Conservation (phyloP, 2,329 filamentous ascomycete genomes). For the Pezizomycotina sp. region DNA sequence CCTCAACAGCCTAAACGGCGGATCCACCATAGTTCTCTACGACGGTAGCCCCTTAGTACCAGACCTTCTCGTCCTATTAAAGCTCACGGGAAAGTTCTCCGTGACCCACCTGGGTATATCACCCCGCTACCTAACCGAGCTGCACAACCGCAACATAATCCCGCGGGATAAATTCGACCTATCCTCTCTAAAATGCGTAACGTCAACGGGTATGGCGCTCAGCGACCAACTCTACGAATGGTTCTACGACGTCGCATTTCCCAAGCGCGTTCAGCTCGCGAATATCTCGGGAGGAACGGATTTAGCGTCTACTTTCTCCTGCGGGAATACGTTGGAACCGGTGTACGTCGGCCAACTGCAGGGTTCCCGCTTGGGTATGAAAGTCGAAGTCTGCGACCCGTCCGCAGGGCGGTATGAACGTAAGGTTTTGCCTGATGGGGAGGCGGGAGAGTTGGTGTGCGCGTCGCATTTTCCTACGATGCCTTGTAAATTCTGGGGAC, state of each 20-base stretch:
- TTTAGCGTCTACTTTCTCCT: conserved; percentile 47
- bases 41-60: conserved; percentile 69
- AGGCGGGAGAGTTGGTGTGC: conserved; percentile 58
- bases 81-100: conserved; percentile 43
- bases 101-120: conserved; percentile 61
- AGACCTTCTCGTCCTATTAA: conserved; percentile 45
- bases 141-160: conserved; percentile 46
- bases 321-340: conserved; percentile 52
- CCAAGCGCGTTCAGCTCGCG: conserved; percentile 45
- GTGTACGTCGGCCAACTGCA: conserved; percentile 45
- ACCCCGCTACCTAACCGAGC: conserved; percentile 58
- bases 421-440: conserved; percentile 38
- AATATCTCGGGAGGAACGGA: conserved; percentile 70
- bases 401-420: conserved; percentile 37
- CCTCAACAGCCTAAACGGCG: conserved; percentile 42
- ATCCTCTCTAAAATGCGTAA: conserved; percentile 43
- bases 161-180: conserved; percentile 49
- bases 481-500: conserved; percentile 47
- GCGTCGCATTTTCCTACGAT: conserved; percentile 58
- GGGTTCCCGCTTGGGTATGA: conserved; percentile 37
- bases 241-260: conserved; percentile 60
- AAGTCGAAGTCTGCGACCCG: conserved; percentile 46
- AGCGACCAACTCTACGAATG: conserved; percentile 63
- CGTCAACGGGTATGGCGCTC: conserved; percentile 67
- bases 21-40: conserved; percentile 52